These are phyloP conservation scores for Lactarius quietus DNA, from an alignment of 768 basidiomycete genomes.

Conservation along the genomic window DNA sequence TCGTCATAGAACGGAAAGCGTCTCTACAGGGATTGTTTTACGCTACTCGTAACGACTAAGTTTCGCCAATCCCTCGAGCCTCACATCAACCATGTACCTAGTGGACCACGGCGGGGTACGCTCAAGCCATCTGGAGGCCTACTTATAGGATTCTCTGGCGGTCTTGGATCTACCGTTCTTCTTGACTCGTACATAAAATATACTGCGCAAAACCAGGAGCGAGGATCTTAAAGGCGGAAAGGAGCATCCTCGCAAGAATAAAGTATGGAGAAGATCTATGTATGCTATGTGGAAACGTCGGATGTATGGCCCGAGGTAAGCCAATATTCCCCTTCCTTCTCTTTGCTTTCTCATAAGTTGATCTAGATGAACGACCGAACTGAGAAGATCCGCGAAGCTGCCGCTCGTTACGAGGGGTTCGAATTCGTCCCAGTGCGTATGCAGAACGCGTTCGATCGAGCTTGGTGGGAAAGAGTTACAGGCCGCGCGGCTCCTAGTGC, in stretches of 20 bases:
- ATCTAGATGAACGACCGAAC: constrained; percentile 53
- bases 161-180: constrained; percentile 68
- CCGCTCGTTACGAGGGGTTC: constrained; percentile 47
- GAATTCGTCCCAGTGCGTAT: constrained; percentile 62
- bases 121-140: constrained; percentile 68
- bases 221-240: constrained; percentile 48
- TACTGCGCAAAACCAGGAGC: constrained; percentile 44
- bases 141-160: constrained; percentile 72
- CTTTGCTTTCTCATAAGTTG: background rate
- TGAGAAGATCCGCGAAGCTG: constrained; percentile 45
- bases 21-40: constrained; percentile 57
- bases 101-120: constrained; percentile 53
- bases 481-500: constrained; percentile 28
- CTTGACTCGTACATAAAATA: constrained; percentile 60
- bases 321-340: constrained; percentile 14
- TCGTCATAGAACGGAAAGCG: background rate
- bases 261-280: constrained; percentile 58
- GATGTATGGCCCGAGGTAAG: constrained; percentile 59
- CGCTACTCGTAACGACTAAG: constrained; percentile 55
- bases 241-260: constrained; percentile 59
- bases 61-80: constrained; percentile 67
- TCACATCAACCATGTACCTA: constrained; percentile 51
- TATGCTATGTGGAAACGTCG: constrained; percentile 71
- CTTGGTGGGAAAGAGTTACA: constrained; percentile 59
- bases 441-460: constrained; percentile 68